phyloP scores from a whole-genome alignment of 306 rosid genomes.

The Bauhinia variegata region DNA sequence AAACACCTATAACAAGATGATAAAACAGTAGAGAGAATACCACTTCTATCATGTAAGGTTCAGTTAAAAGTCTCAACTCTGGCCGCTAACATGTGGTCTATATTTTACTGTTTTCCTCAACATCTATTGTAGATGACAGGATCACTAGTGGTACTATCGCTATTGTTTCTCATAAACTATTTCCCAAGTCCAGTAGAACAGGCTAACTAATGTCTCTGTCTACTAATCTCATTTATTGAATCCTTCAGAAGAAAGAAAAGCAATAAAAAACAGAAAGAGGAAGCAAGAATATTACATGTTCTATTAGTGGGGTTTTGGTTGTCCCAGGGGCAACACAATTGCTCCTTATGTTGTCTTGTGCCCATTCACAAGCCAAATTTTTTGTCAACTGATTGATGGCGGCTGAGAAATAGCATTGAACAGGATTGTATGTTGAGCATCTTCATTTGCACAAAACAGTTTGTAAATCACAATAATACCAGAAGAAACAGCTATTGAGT shows the following conservation, averaged over 20 bases:
- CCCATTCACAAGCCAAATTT: conserved; percentile 27
- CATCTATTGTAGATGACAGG: too few relatives aligned
- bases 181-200: too few relatives aligned
- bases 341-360: conserved; percentile 24
- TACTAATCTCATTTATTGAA: too few relatives aligned
- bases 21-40: too few relatives aligned
- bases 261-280: not conserved
- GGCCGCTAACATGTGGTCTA: too few relatives aligned
- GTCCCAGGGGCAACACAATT: conserved; percentile 4
- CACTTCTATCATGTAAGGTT: too few relatives aligned
- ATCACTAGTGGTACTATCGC: too few relatives aligned
- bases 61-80: too few relatives aligned
- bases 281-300: not conserved
- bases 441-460: not conserved
- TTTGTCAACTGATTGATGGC: conserved; percentile 16
- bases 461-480: not conserved
- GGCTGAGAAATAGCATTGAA: not conserved
- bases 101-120: too few relatives aligned
- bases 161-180: too few relatives aligned
- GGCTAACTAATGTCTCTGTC: too few relatives aligned
- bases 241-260: not conserved
- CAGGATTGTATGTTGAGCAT: not conserved
- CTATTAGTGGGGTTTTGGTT: not conserved
- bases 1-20: too few relatives aligned
- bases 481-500: not conserved